phyloP scores from a whole-genome alignment of 2,329 filamentous ascomycete species.

The Diaporthe ilicicola region DNA sequence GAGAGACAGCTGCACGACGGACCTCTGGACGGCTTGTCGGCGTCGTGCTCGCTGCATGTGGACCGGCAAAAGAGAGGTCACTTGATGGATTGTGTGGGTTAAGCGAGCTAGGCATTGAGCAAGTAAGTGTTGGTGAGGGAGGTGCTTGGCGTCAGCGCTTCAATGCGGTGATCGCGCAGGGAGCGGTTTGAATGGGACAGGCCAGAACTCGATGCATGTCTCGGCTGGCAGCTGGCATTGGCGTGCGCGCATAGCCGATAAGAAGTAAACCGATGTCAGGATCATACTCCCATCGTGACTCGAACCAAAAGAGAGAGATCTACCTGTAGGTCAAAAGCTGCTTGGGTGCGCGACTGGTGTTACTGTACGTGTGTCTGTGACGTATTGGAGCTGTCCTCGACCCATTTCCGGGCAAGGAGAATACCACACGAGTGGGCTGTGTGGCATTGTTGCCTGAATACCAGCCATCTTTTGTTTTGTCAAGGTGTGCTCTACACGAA shows the following conservation, averaged over 20 bases:
- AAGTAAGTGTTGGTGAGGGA: background rate
- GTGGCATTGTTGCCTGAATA: no score
- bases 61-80: background rate
- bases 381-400: no score
- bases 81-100: background rate
- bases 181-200: background rate
- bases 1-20: background rate
- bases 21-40: no score
- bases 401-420: no score
- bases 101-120: background rate
- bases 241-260: background rate
- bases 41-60: background rate
- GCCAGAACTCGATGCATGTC: constrained; percentile 22
- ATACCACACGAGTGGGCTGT: no score
- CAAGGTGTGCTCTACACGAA: no score
- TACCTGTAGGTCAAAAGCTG: no score
- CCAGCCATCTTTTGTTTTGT: no score
- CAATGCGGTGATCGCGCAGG: background rate
- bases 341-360: no score
- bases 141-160: background rate
- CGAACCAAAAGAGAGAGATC: no score
- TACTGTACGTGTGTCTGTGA: no score
- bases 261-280: background rate
- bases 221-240: constrained; percentile 19
- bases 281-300: background rate